phyloP scores from a whole-genome alignment of 768 basidiomycete species.

The Hericium rajendrae region DNA sequence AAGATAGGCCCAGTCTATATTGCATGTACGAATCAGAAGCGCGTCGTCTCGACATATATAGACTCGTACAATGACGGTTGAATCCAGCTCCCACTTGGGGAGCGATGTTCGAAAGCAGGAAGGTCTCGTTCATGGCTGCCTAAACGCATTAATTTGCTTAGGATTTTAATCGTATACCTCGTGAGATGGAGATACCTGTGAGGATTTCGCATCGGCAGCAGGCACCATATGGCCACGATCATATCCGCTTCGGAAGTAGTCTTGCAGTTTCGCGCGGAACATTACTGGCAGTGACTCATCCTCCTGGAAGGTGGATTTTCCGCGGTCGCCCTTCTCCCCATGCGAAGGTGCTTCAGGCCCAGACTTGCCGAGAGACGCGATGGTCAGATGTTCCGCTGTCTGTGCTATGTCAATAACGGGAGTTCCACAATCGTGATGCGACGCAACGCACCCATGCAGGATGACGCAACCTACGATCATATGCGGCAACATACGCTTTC shows the following conservation, averaged over 20 bases:
- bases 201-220: slow-evolving; percentile 89
- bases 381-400: slow-evolving; percentile 94
- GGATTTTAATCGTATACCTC: not conserved
- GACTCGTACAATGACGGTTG: slow-evolving; percentile 77
- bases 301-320: slow-evolving; percentile 73
- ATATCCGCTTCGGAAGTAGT: slow-evolving; percentile 90
- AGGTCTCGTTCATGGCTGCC: slow-evolving; percentile 95
- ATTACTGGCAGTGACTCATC: slow-evolving; percentile 64
- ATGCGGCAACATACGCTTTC: slow-evolving; percentile 79
- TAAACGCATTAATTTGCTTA: slow-evolving; percentile 20
- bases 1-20: slow-evolving; percentile 88
- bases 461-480: slow-evolving; percentile 84
- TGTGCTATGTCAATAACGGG: slow-evolving; percentile 19
- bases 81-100: slow-evolving; percentile 98
- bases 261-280: slow-evolving; percentile 78
- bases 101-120: slow-evolving; percentile 89
- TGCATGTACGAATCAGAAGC: not conserved
- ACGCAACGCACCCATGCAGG: slow-evolving; percentile 73
- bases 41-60: not conserved
- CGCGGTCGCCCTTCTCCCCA: slow-evolving; percentile 50
- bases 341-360: slow-evolving; percentile 22
- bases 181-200: slow-evolving; percentile 42
- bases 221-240: slow-evolving; percentile 99
- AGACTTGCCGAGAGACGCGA: slow-evolving; percentile 56
- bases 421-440: not conserved